A percentile compares a stretch with the other conserved stretches of the same genome.
Conservation (phyloP, 441 rosid species). For the Jatropha podagrica region DNA sequence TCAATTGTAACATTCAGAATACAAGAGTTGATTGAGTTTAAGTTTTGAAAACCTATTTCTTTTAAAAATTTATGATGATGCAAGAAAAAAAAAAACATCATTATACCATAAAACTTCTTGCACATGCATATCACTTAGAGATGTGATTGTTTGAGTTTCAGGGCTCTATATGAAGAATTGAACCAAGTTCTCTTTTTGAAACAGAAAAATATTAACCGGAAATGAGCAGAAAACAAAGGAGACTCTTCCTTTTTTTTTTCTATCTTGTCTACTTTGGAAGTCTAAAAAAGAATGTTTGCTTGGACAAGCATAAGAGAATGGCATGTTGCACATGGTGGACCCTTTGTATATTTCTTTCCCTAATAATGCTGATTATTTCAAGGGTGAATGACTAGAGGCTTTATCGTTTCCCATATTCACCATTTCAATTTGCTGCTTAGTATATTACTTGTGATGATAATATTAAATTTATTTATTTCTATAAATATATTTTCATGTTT, state of each 20-base stretch:
- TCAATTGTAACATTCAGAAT: too few relatives aligned
- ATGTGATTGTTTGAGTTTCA: background rate
- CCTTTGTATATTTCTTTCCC: background rate
- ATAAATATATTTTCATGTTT: too few relatives aligned
- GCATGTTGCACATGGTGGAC: constrained; percentile 13
- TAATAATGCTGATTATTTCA: too few relatives aligned
- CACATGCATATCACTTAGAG: background rate
- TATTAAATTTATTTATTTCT: too few relatives aligned
- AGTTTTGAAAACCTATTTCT: too few relatives aligned
- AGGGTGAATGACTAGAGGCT: too few relatives aligned
- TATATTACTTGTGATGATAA: too few relatives aligned
- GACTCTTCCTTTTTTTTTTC: background rate
- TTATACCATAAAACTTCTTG: too few relatives aligned
- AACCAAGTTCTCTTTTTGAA: background rate
- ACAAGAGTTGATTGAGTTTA: too few relatives aligned
- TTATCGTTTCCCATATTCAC: background rate
- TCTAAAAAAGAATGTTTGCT: constrained; percentile 4
- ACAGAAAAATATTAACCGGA: background rate
- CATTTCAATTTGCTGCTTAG: background rate
- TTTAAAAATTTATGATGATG: too few relatives aligned
- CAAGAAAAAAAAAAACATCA: too few relatives aligned
- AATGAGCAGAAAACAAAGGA: background rate
- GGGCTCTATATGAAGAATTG: background rate
- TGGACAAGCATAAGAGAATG: background rate
- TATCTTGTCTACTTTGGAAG: background rate